Conservation (phyloP, 768 basidiomycete species). For the Gymnopilus junonius region DNA sequence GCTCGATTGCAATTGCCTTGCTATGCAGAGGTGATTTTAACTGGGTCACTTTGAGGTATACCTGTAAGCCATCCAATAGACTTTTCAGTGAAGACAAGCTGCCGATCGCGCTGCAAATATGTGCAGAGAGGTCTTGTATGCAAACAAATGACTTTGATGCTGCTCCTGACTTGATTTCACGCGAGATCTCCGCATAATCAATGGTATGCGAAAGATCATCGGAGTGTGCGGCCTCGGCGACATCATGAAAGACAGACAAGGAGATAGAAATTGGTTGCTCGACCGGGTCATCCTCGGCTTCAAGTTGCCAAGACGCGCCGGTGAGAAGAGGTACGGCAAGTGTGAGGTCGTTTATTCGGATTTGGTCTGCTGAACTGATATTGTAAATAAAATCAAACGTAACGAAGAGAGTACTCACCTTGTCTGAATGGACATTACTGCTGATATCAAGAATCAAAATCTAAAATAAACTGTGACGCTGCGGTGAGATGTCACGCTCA, state of each 20-base stretch:
- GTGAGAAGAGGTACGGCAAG: conserved; percentile 44
- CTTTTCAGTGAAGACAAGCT: conserved; percentile 28
- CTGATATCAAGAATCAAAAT: too few species aligned
- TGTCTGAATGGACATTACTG: not conserved
- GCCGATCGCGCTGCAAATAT: conserved; percentile 44
- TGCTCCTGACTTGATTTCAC: conserved; percentile 32
- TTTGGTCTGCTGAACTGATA: conserved; percentile 23
- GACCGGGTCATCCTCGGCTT: conserved; percentile 28
- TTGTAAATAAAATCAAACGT: conserved; percentile 14
- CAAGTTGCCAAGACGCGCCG: conserved; percentile 51
- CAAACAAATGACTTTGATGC: conserved; percentile 37
- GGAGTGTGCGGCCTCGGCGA: conserved; percentile 48
- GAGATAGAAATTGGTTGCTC: conserved; percentile 60
- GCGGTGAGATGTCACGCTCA: too few species aligned
- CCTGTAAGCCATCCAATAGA: conserved; percentile 35
- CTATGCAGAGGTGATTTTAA: conserved; percentile 57
- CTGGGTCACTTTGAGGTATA: conserved; percentile 47
- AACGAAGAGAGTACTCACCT: not conserved
- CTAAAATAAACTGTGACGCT: too few species aligned
- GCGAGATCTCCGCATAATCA: conserved; percentile 61
- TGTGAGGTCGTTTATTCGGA: conserved; percentile 54
- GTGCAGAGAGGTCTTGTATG: conserved; percentile 50
- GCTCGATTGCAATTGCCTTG: conserved; percentile 44
- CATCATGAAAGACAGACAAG: conserved; percentile 53
- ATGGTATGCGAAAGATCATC: conserved; percentile 65